Conservation (phyloP, 257 asterid species). For the Fraxinus excelsior region DNA sequence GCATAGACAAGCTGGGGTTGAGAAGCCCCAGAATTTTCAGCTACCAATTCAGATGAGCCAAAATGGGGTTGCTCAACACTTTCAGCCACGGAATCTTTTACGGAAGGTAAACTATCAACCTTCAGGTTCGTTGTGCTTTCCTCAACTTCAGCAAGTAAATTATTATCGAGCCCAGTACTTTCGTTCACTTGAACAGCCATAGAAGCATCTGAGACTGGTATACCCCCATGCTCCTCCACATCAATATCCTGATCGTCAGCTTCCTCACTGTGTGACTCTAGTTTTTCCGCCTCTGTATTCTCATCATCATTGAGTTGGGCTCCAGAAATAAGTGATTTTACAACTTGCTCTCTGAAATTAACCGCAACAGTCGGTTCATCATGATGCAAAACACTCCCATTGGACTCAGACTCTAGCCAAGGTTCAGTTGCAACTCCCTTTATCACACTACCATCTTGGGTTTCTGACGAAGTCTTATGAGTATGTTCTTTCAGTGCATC, state of each 20-base stretch:
- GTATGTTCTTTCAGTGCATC: constrained; percentile 32
- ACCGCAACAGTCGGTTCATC: constrained; percentile 25
- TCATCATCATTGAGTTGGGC: constrained; percentile 30
- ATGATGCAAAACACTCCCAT: constrained; percentile 26
- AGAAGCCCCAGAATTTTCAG: constrained; percentile 35
- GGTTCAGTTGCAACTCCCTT: constrained; percentile 31
- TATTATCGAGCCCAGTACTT: constrained; percentile 28
- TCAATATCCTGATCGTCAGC: constrained; percentile 30
- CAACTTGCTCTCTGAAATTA: constrained; percentile 28
- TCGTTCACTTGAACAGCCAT: constrained; percentile 18
- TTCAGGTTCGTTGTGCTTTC: constrained; percentile 32
- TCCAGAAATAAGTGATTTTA: constrained; percentile 28
- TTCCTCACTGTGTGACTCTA: constrained; percentile 26
- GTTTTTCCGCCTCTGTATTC: constrained; percentile 27
- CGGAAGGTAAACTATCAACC: constrained; percentile 13
- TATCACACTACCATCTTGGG: constrained; percentile 39
- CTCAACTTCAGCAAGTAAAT: constrained; percentile 26
- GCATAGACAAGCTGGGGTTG: constrained; percentile 28
- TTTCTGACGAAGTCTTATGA: constrained; percentile 31
- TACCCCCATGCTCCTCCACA: constrained; percentile 37
- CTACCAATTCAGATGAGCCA: constrained; percentile 30
- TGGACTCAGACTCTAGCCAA: constrained; percentile 30
- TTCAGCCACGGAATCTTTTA: constrained; percentile 16
- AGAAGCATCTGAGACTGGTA: constrained; percentile 23
- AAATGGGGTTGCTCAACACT: constrained; percentile 30